Percentiles rank a stretch among this genome's conserved stretches.
These are phyloP conservation scores for Immersiporthe knoxdaviesiana DNA, from an alignment of 2,329 filamentous ascomycete species.

Conservation along the genomic window DNA sequence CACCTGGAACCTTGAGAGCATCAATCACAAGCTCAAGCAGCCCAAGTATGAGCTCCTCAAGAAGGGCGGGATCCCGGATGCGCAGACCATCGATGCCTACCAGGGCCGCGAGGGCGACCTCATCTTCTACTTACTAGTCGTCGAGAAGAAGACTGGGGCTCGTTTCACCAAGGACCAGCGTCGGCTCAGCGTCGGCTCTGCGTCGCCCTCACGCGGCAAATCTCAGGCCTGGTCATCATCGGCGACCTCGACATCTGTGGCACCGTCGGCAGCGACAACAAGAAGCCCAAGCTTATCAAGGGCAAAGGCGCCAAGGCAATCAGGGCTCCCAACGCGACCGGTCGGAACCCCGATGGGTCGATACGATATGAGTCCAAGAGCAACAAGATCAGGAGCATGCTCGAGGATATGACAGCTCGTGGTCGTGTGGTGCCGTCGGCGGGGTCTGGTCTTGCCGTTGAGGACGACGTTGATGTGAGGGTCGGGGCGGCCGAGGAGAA, in stretches of 20 bases:
- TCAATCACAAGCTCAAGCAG: background rate
- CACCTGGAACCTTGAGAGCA: background rate
- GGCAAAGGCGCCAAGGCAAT: slow-evolving; percentile 5
- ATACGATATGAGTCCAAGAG: background rate
- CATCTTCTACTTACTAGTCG: background rate
- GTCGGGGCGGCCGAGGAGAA: background rate
- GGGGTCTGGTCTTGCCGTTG: background rate
- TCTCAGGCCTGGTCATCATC: slow-evolving; percentile 4
- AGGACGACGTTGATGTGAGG: background rate
- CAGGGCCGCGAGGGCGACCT: background rate
- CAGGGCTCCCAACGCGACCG: background rate
- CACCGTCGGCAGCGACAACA: background rate
- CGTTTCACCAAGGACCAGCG: background rate
- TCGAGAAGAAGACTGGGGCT: background rate
- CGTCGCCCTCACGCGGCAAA: background rate
- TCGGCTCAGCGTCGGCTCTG: background rate
- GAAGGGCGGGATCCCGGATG: background rate
- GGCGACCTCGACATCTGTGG: background rate
- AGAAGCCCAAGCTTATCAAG: background rate
- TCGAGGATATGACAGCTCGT: background rate
- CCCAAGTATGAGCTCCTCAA: background rate
- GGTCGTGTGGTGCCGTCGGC: background rate
- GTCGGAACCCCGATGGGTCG: background rate
- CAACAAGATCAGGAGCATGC: background rate
- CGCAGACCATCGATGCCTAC: background rate